A percentile compares a stretch with the other conserved stretches of the same genome.
These are phyloP conservation scores for Phialemonium atrogriseum DNA, from an alignment of 2,329 filamentous ascomycete species.

Conservation along the genomic window DNA sequence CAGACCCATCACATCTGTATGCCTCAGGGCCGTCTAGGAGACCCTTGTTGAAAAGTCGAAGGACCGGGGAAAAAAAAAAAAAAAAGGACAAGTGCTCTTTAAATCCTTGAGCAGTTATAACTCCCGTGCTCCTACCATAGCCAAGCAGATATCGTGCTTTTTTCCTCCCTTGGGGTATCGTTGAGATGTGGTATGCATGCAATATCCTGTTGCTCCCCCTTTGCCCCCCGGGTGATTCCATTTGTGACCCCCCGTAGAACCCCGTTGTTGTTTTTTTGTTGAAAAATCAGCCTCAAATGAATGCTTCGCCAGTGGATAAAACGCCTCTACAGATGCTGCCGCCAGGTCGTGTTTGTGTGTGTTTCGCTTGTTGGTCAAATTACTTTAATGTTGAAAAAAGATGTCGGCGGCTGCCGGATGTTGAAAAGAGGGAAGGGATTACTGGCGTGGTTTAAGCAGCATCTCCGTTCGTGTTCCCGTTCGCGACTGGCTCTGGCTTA, in stretches of 20 bases:
- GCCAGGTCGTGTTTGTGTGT: constrained; percentile 1
- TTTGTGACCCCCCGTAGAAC: constrained; percentile 1
- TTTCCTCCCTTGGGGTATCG: constrained; percentile 23
- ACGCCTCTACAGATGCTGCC: constrained; percentile 10
- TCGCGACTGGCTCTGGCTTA: constrained; percentile 3
- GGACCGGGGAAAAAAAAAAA: background rate
- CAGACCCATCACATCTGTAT: too few relatives aligned
- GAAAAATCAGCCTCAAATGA: constrained; percentile 21
- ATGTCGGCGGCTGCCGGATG: background rate
- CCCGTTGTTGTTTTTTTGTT: constrained; percentile 15
- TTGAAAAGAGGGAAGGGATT: background rate
- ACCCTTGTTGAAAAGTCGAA: too few relatives aligned
- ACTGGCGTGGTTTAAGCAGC: constrained; percentile 7
- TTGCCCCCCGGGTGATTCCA: constrained; percentile 2
- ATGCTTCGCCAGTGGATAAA: too few relatives aligned
- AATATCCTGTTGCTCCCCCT: constrained; percentile 9
- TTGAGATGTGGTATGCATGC: constrained; percentile 24
- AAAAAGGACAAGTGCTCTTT: constrained; percentile 1
- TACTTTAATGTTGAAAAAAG: background rate
- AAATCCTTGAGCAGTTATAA: too few relatives aligned
- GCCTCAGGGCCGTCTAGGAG: too few relatives aligned
- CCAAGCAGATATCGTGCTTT: too few relatives aligned
- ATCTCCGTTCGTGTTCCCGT: constrained; percentile 8
- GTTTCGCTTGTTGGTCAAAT: background rate
- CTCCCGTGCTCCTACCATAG: too few relatives aligned